Conservation (phyloP, 2,329 filamentous ascomycete species). For the Ophidiomyces ophidiicola region DNA sequence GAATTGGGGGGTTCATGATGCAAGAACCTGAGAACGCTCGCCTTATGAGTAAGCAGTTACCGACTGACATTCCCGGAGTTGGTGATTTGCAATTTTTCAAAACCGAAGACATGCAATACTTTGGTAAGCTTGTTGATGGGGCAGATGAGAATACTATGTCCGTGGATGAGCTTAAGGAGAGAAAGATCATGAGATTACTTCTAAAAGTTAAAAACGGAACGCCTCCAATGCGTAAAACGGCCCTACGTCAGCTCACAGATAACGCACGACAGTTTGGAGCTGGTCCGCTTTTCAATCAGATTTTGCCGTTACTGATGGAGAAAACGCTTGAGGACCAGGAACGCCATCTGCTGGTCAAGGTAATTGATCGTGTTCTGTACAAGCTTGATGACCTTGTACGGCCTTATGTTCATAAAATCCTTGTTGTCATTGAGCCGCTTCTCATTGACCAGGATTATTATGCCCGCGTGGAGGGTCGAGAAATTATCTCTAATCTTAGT, state of each 20-base stretch:
- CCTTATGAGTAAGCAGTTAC: conserved; percentile 70
- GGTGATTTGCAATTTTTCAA: conserved; percentile 98
- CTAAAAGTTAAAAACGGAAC: conserved; percentile 99
- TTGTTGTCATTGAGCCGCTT: conserved; percentile 97
- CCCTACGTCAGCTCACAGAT: conserved; percentile 89
- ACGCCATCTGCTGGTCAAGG: conserved; percentile 94
- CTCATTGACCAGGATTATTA: conserved; percentile 99
- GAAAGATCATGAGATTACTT: conserved; percentile 94
- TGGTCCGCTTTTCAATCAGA: conserved; percentile 90
- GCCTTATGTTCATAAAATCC: conserved; percentile 93
- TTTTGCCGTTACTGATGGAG: conserved; percentile 93
- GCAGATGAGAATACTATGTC: conserved; percentile 83
- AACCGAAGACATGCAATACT: conserved; percentile 96
- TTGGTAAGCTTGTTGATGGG: conserved; percentile 90
- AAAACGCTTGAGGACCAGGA: conserved; percentile 96
- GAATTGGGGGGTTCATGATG: conserved; percentile 80
- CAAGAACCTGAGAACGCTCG: conserved; percentile 81
- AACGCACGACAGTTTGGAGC: conserved; percentile 95
- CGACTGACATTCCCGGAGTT: conserved; percentile 90
- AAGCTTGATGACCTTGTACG: conserved; percentile 94
- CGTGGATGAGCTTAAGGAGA: conserved; percentile 91
- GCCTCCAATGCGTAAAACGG: conserved; percentile 96
- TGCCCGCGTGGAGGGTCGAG: conserved; percentile 89
- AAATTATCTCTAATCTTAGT: conserved; percentile 95
- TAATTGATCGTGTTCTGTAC: conserved; percentile 96